These are phyloP conservation scores for Ophiocordyceps robertsii DNA, from an alignment of 2,329 filamentous ascomycete species.

Conservation along the genomic window DNA sequence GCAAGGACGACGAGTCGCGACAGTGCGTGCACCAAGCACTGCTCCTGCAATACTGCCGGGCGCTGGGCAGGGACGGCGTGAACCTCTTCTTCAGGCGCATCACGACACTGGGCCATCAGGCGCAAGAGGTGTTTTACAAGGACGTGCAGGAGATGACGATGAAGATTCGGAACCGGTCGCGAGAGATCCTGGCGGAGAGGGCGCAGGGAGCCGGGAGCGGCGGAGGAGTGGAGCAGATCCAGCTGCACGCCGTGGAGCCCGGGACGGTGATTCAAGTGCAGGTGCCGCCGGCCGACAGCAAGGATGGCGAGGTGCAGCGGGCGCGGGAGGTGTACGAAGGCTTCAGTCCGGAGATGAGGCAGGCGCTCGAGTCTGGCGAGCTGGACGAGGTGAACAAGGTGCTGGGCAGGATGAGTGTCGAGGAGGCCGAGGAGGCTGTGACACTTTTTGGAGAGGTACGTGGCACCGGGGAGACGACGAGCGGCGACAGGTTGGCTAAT, in stretches of 20 bases:
- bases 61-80: conserved; percentile 78
- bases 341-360: conserved; percentile 70
- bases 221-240: conserved; percentile 83
- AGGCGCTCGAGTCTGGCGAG: conserved; percentile 75
- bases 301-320: conserved; percentile 48
- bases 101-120: conserved; percentile 78
- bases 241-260: conserved; percentile 90
- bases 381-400: conserved; percentile 50
- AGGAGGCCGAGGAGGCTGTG: conserved; percentile 76
- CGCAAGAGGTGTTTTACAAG: conserved; percentile 79
- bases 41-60: conserved; percentile 86
- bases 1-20: conserved; percentile 60
- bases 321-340: conserved; percentile 67
- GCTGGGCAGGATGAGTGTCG: conserved; percentile 74
- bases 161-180: conserved; percentile 64
- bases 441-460: conserved; percentile 58
- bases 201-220: conserved; percentile 37
- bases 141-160: conserved; percentile 83
- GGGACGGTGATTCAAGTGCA: conserved; percentile 82
- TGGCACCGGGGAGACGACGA: not conserved
- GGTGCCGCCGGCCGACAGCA: conserved; percentile 57
- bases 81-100: conserved; percentile 93
- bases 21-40: conserved; percentile 91
- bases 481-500: not conserved
- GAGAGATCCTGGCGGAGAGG: conserved; percentile 50